Evolutionary conservation across 306 rosid genomes (phyloP), one percentile per base, ranked within the genome.

Genomic region (Quercus cerris): DNA sequence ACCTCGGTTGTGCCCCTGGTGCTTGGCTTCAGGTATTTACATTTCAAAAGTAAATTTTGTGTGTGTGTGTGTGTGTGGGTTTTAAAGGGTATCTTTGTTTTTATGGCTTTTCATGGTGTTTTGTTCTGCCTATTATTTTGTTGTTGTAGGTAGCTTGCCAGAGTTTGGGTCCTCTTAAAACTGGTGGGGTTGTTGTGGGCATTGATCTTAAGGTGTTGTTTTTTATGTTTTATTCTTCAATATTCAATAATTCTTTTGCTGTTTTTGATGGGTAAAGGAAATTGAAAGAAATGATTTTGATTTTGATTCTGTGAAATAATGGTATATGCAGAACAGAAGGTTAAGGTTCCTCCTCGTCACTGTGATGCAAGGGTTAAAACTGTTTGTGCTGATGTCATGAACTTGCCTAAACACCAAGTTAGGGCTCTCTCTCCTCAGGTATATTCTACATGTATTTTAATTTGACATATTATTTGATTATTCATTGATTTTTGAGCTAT

Each of bases 1-100:
- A 93, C 87, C 96, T 96, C 30, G 99, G 99, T 0, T 96, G 97
- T 63, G 98, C 99, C 72, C 99, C 98, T 51, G 99, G 97, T 54
- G 91, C 94, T 62, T 96, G 98, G 97, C 98, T 96, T 56, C 99
- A 89, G 91, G 95, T 91, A 22, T 22, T 3, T 13, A 22, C 28
- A 46, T 35, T 70, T 64, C n/a, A 58, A 25, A 17, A 64, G 35
- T 27, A 33, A 13, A 22, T 57, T 0, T 13, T 25, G 13, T 51
- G 68, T 73, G 4, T 5, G 28, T 27, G n/a, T n/a, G 30, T 28
- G 30, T 27, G 28, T 28, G 30, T 44, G 30, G 62, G 51, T 12
- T 33, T 63, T 62, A 2, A 52, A 41, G 15, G 17, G 59, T 11
- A 1, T 30, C 38, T 76, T 30, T 75, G 23, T 38, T 20, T 1